Evolutionary conservation across 495 filamentous ascomycete genomes (phyloP).

Genomic region (Xanthoparmelia taractica): DNA sequence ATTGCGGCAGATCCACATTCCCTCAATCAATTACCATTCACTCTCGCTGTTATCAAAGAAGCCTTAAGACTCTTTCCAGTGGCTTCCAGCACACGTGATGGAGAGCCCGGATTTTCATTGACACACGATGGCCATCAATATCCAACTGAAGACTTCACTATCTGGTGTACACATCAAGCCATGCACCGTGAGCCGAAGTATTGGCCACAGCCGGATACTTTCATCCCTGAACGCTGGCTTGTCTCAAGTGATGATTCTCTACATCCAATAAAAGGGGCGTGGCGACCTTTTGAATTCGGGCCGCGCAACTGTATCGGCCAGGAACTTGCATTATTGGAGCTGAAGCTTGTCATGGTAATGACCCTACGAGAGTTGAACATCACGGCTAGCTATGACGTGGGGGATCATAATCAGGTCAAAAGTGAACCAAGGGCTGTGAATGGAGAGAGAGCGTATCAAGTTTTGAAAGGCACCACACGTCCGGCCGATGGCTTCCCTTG

Average conservation of each 20-base stretch:
- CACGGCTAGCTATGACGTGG: slow-evolving; percentile 22
- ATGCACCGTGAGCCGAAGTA: slow-evolving; percentile 26
- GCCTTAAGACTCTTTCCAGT: slow-evolving; percentile 40
- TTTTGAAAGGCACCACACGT: slow-evolving; percentile 19
- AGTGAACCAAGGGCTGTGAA: slow-evolving; percentile 13
- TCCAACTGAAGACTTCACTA: slow-evolving; percentile 30
- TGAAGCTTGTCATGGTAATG: slow-evolving; percentile 35
- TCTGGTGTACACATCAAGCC: slow-evolving; percentile 28
- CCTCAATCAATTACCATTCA: slow-evolving; percentile 39
- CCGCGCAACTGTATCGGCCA: slow-evolving; percentile 46
- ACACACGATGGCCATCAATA: slow-evolving; percentile 27
- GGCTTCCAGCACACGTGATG: slow-evolving; percentile 33
- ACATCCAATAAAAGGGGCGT: slow-evolving; percentile 30
- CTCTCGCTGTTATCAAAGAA: slow-evolving; percentile 44
- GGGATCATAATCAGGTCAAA: slow-evolving; percentile 4
- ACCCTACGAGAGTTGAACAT: slow-evolving; percentile 33
- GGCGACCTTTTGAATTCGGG: slow-evolving; percentile 42
- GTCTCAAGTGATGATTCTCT: slow-evolving; percentile 11
- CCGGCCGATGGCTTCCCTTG: slow-evolving; percentile 27
- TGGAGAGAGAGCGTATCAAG: slow-evolving; percentile 28
- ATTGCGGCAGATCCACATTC: slow-evolving; percentile 33
- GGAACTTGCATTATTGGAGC: slow-evolving; percentile 40
- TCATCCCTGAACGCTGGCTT: slow-evolving; percentile 32
- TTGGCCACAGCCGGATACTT: slow-evolving; percentile 32
- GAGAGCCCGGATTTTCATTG: slow-evolving; percentile 31